Evolutionary conservation across 1,284 basidiomycete species (phyloP), one percentile per base, ranked within the genome.

Genomic region (Somion occarium): DNA sequence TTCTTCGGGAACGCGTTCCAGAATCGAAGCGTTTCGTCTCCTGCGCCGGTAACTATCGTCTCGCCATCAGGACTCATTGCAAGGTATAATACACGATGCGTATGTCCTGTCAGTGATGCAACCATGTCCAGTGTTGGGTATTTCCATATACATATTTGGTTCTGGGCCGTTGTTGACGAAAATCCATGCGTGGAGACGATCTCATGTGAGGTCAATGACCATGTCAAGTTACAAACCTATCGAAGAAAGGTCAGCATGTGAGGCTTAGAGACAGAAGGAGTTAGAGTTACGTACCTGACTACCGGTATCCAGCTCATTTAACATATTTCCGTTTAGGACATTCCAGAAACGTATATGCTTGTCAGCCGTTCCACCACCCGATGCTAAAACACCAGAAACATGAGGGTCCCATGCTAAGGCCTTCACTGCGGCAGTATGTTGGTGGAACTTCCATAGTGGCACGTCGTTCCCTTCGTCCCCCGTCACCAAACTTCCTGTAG

Each of bases 301-400:
- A 3, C 94, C 94, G 0, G 94, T 97, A 65, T 97, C 93, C 55
- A 93, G 76, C 65, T 93, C 86, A 57, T 80, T 85, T 53, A 97
- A 73, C 79, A 95, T 80, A 15, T 78, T 82, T 34, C 97, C 97
- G 44, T 85, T 94, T 48, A 82, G 73, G 15, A 91, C 92, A 66
- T 99, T 99, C 96, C 96, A 99, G 65, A 98, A 98, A 48, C 95
- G 77, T 51, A 99, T 96, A 65, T 94, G 95, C 73, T 96, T 98
- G 67, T 93, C 93, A 57, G 96, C 93, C 9, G 97, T 99, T 12
- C 96, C 97, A 23, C 97, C 96, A n/a, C 97, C 97, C 2, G 91
- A 93, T 1, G 96, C 97, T 20, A 99, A 72, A 1, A 98, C 79
- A 1, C 94, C 94, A 18, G 88, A 77, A 53, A 97, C 82, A 68